A percentile compares a stretch with the other conserved stretches of the same genome.
Conservation (phyloP, 441 rosid genomes). For the Viola pubescens region DNA sequence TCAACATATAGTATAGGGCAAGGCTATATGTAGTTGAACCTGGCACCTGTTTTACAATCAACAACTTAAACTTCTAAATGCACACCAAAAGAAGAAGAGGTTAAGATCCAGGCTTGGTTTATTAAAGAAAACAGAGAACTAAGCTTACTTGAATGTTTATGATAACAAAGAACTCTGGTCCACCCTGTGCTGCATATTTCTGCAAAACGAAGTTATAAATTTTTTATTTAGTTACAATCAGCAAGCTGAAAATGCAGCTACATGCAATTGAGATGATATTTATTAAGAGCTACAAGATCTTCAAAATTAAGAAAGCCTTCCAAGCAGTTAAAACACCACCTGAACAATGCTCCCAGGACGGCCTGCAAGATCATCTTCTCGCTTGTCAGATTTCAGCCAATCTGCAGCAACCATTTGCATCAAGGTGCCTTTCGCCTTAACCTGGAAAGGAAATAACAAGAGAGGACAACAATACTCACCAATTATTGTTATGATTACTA, state of each 20-base stretch:
- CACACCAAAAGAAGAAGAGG: not conserved
- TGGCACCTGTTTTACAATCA: slow-evolving; percentile 54
- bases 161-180: slow-evolving; percentile 83
- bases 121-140: slow-evolving; percentile 3
- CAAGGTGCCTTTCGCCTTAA: slow-evolving; percentile 78
- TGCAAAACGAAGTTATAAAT: slow-evolving; percentile 30
- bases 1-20: slow-evolving; percentile 88
- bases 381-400: slow-evolving; percentile 88
- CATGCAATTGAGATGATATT: not conserved
- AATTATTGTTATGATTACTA: too few relatives aligned
- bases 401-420: slow-evolving; percentile 98
- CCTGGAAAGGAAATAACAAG: slow-evolving; percentile 31
- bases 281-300: slow-evolving; percentile 1
- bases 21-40: slow-evolving; percentile 81
- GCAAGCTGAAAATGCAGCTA: not conserved
- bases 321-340: slow-evolving; percentile 31
- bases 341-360: slow-evolving; percentile 93
- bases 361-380: slow-evolving; percentile 85
- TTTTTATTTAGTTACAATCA: slow-evolving; percentile 8
- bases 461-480: not conserved
- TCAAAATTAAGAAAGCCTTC: slow-evolving; percentile 4
- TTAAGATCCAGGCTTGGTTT: not conserved
- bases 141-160: slow-evolving; percentile 70
- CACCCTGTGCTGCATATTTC: slow-evolving; percentile 91
- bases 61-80: slow-evolving; percentile 14